These are phyloP conservation scores for Flaveria trinervia DNA, from an alignment of 129 eudicot genomes.

Conservation along the genomic window DNA sequence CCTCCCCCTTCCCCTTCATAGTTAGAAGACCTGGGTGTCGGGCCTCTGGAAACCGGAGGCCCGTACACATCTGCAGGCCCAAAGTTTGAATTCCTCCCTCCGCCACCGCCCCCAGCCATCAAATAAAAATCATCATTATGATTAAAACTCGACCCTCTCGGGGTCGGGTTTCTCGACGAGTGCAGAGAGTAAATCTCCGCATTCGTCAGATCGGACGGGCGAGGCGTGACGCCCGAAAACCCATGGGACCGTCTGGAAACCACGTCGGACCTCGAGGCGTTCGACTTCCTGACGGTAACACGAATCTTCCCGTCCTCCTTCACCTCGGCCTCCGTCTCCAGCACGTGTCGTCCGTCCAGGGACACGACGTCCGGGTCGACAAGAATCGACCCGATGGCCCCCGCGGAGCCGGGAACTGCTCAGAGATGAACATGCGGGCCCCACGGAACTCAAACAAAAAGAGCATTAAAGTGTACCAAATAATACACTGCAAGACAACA, in stretches of 20 bases:
- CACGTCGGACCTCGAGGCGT: slow-evolving; percentile 75
- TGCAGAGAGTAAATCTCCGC: slow-evolving; percentile 83
- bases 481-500: slow-evolving; percentile 76
- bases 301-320: slow-evolving; percentile 79
- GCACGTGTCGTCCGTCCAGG: slow-evolving; percentile 71
- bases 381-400: slow-evolving; percentile 68
- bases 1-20: slow-evolving; percentile 65
- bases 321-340: slow-evolving; percentile 78
- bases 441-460: slow-evolving; percentile 85
- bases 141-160: slow-evolving; percentile 74
- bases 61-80: slow-evolving; percentile 79
- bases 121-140: slow-evolving; percentile 73
- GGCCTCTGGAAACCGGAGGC: slow-evolving; percentile 60
- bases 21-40: slow-evolving; percentile 72
- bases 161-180: slow-evolving; percentile 72
- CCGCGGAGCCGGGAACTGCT: slow-evolving; percentile 82
- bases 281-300: slow-evolving; percentile 70
- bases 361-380: slow-evolving; percentile 85
- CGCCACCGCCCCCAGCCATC: slow-evolving; percentile 41
- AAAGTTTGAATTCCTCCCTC: slow-evolving; percentile 67
- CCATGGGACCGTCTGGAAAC: slow-evolving; percentile 67
- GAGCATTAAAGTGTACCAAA: slow-evolving; percentile 83
- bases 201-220: slow-evolving; percentile 67
- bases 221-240: slow-evolving; percentile 52
- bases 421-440: slow-evolving; percentile 63